Evolutionary conservation across 164 flowering plant genomes (phyloP), one percentile per base, ranked within the genome.

Genomic region (Piper longum): DNA sequence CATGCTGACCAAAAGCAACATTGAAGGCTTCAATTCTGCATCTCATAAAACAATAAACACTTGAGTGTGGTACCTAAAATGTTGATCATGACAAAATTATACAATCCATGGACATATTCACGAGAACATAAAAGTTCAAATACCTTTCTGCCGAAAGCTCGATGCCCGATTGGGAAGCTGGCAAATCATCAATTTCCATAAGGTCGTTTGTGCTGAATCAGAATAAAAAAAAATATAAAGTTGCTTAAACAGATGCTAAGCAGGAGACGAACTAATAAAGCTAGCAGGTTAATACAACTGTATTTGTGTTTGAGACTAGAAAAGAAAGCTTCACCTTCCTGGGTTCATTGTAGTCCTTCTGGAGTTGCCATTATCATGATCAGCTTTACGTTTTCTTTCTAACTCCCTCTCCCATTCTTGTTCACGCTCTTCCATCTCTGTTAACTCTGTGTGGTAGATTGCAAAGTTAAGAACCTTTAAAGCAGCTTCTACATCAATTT

Each of bases 381-480:
- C 89, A 67, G 86, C 80, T 72, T 65, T 74, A 43, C 73, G 76
- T 60, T 84, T 83, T 65, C 80, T 83, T 67, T 76, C 88, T 61
- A 67, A 43, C 69, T 87, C 89, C 71, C 72, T 81, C 67, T 75
- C 82, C 71, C 89, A 76, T 74, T 74, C 87, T 65, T 90, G 81
- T 67, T 91, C 96, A 44, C 99, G 89, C 43, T 87, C 95, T 62
- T 95, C 97, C 97, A 95, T 95, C 44, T 95, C 97, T 43, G 82
- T 85, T 75, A 95, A 71, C 69, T 95, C 99, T 74, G 81, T 85
- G 63, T 95, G 99, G 74, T 95, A 91, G 65, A 95, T 91, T 51
- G 99, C 99, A 81, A 95, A 95, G 70, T 95, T 87, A 43, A 95
- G 75, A 76, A 89, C 85, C 78, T 87, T 83, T 56, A 95, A 81